Evolutionary conservation across 164 flowering plant genomes (phyloP), one percentile per base, ranked within the genome.

Genomic region (Dillenia turbinata): DNA sequence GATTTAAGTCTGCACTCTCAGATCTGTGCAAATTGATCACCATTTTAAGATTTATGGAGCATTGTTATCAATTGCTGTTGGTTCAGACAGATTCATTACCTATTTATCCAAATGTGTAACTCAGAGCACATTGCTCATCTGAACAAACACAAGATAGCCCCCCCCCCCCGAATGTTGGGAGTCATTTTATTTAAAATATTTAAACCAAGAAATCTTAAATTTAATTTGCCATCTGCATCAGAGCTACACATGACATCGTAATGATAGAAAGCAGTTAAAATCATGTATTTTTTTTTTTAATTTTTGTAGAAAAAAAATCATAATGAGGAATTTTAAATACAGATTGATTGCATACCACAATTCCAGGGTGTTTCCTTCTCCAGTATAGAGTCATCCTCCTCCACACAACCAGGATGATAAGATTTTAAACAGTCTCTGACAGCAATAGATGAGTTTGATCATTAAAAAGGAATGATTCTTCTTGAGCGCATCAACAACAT

Each of bases 341-440:
- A 46, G 51, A 26, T 48, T 9, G n/a, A 69, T 17, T 47, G 58
- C 86, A 73, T 80, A 89, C 97, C 59, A 61, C 96, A 91, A 56
- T 14, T 58, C 89, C 88, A 91, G 9, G 49, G 67, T 2, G 60
- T 71, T n/a, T 61, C 68, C 48, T 67, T 54, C 49, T 74, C 73
- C 65, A 76, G 17, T 44, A 72, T 59, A 0, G 78, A 65, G 5
- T 78, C 73, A 59, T 81, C 89, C 73, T 79, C 77, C 12, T 66
- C 83, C 57, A 85, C 84, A 62, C 97, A 91, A 0, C 70, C 40
- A 43, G 84, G 74, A 64, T 90, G 96, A 73, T 85, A 90, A 55
- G 87, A 69, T 71, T 90, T 87, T 17, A 71, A 48, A 68, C 96
- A 90, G 22, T 65, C 50, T 77, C 96, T 90, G 78, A 22, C 50